Evolutionary conservation across 768 basidiomycete species (phyloP).

Genomic region (Trametes maxima): DNA sequence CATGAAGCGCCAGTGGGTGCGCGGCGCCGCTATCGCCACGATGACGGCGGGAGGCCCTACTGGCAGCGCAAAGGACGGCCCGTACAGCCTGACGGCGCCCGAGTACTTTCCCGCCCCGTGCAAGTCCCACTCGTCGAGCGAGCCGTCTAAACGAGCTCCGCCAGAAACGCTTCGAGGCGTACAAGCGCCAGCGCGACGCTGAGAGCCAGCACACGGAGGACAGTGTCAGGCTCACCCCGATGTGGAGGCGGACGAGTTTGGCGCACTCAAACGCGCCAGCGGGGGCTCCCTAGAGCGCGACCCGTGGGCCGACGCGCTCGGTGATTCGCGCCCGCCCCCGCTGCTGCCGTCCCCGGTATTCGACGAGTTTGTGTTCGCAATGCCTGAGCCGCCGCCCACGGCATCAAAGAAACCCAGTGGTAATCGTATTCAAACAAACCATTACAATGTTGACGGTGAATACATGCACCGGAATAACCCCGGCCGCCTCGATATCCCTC

Average conservation of each 20-base stretch:
- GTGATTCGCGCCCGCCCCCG: too few relatives aligned
- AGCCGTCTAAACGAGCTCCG: slow-evolving; percentile 43
- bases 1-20: slow-evolving; percentile 40
- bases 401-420: too few relatives aligned
- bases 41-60: slow-evolving; percentile 21
- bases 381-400: too few relatives aligned
- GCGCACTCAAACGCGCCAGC: background rate
- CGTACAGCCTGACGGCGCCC: slow-evolving; percentile 38
- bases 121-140: slow-evolving; percentile 18
- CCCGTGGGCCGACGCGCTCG: slow-evolving; percentile 12
- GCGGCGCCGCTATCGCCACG: slow-evolving; percentile 11
- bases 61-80: slow-evolving; percentile 23
- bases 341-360: too few relatives aligned
- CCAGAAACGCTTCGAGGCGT: slow-evolving; percentile 41
- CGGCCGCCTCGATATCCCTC: too few relatives aligned
- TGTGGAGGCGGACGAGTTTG: slow-evolving; percentile 25
- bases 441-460: too few relatives aligned
- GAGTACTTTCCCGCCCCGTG: slow-evolving; percentile 5
- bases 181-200: slow-evolving; percentile 36
- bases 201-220: slow-evolving; percentile 38
- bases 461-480: too few relatives aligned
- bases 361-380: too few relatives aligned
- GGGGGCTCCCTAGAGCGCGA: slow-evolving; percentile 16
- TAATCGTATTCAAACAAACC: too few relatives aligned
- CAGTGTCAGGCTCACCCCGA: slow-evolving; percentile 35